Evolutionary conservation across 495 filamentous ascomycete species (phyloP), one percentile per base, ranked within the genome.

Genomic region (Penicillium desertorum): DNA sequence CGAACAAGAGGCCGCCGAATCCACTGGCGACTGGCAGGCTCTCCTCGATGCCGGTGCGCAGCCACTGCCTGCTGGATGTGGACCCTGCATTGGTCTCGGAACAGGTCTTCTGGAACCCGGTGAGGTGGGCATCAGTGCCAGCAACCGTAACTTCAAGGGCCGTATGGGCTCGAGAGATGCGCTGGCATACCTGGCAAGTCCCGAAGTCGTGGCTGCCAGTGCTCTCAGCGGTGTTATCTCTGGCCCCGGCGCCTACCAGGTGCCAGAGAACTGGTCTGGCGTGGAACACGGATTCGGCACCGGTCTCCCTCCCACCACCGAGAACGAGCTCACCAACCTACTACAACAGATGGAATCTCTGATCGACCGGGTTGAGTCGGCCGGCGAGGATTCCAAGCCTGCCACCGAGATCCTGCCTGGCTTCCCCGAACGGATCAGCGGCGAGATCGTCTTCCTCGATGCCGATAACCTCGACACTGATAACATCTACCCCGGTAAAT

Each of bases 101-200:
- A 87, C 84, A 1, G 92, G 93, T 9, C 79, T 96, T 0, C 81
- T 97, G 0, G 88, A 96, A 64, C 81, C 84, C 10, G 90, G 89
- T 2, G 90, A 96, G 73, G 86, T 93, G 27, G 92, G 93, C n/a
- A 95, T 96, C 65, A 87, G 82, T 59, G 89, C 90, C 0, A 87
- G 82, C 49, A 96, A 97, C 76, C 85, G 93, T 19, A 96, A 96
- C 71, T 96, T 96, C 79, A 92, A 94, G 73, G 92, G 91, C 0
- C 84, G 93, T 20, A 96, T 96, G 92, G 92, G 93, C 4, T 85
- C 80, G 6, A 85, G 79, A 8, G 85, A 91, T 5, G 90, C 91
- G 0, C 88, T 90, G 60, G 91, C 92, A 0, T 98, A 98, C 68
- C 85, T 98, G 3, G 89, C 86, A 9, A 91, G 86, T 58, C 93